Evolutionary conservation across 345 rosid genomes (phyloP).

Genomic region (Streptanthus diversifolius): DNA sequence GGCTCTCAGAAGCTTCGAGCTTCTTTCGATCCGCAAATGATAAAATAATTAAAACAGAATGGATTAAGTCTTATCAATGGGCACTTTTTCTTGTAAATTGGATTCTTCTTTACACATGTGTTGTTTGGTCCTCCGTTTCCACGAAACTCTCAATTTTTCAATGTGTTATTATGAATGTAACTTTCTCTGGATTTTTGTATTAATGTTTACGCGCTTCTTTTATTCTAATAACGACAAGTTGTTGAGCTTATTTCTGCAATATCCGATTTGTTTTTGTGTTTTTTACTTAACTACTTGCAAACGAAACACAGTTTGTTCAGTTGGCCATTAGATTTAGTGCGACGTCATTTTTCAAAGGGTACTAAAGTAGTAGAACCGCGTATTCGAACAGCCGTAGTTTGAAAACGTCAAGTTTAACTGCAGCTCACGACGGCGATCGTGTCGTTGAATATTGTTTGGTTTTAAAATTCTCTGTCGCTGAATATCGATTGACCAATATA

Average conservation of each 20-base stretch:
- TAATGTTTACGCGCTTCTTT: neutral
- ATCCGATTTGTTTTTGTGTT: neutral
- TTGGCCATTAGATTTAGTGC: neutral
- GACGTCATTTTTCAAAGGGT: neutral
- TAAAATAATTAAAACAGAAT: neutral
- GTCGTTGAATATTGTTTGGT: neutral
- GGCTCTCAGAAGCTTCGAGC: slow-evolving; percentile 67
- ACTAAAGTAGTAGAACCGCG: neutral
- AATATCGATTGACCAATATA: neutral
- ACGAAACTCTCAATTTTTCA: slow-evolving; percentile 13
- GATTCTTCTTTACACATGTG: slow-evolving; percentile 13
- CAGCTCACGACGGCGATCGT: slow-evolving; percentile 6
- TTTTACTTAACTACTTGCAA: neutral
- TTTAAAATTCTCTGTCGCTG: neutral
- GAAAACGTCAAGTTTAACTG: slow-evolving; percentile 27
- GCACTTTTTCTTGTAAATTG: slow-evolving; percentile 21
- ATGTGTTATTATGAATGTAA: slow-evolving; percentile 11
- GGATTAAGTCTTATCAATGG: neutral
- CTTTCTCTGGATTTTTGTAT: slow-evolving; percentile 17
- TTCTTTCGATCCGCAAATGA: slow-evolving; percentile 60
- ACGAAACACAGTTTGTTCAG: neutral
- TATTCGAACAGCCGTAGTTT: neutral
- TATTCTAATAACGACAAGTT: slow-evolving; percentile 13
- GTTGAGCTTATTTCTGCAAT: neutral
- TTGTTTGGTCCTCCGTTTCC: slow-evolving; percentile 20